A percentile compares a stretch with the other conserved stretches of the same genome.
These are phyloP conservation scores for Basipetospora chlamydospora DNA, from an alignment of 2,329 filamentous ascomycete genomes.

Conservation along the genomic window DNA sequence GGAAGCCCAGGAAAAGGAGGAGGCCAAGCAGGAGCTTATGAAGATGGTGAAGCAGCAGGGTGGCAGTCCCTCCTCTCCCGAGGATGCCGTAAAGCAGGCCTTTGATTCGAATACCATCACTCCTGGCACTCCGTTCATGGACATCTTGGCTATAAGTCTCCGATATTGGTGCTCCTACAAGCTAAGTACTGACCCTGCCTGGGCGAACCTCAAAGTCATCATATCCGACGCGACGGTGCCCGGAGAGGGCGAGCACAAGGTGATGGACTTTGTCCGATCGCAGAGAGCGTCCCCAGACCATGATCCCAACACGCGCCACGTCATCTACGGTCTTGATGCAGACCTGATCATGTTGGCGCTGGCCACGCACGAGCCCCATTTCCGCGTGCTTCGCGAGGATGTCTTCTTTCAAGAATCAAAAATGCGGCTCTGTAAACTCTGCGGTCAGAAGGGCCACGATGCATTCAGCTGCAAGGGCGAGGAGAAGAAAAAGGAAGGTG, in stretches of 20 bases:
- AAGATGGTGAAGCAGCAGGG: conserved; percentile 73
- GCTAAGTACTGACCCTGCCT: conserved; percentile 88
- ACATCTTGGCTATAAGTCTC: conserved; percentile 76
- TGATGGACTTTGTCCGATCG: conserved; percentile 95
- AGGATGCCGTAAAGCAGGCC: conserved; percentile 63
- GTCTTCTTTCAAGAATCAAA: conserved; percentile 87
- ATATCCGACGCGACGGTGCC: conserved; percentile 97
- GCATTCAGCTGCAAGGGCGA: conserved; percentile 72
- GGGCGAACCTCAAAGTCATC: conserved; percentile 92
- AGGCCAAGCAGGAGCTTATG: conserved; percentile 75
- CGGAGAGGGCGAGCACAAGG: conserved; percentile 97
- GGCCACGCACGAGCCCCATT: conserved; percentile 93
- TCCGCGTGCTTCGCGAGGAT: conserved; percentile 89
- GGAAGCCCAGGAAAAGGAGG: conserved; percentile 87
- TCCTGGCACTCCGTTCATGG: conserved; percentile 97
- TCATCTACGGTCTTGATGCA: conserved; percentile 94
- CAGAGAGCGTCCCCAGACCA: conserved; percentile 83
- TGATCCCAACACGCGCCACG: conserved; percentile 91
- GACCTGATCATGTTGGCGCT: conserved; percentile 98
- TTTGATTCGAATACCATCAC: conserved; percentile 86
- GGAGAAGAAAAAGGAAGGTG: conserved; percentile 61
- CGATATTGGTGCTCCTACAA: conserved; percentile 98
- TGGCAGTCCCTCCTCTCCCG: conserved; percentile 26
- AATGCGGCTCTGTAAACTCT: conserved; percentile 68
- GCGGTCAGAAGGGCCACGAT: conserved; percentile 84